phyloP scores from a whole-genome alignment of 257 asterid species.

The Galeopsis tetrahit region DNA sequence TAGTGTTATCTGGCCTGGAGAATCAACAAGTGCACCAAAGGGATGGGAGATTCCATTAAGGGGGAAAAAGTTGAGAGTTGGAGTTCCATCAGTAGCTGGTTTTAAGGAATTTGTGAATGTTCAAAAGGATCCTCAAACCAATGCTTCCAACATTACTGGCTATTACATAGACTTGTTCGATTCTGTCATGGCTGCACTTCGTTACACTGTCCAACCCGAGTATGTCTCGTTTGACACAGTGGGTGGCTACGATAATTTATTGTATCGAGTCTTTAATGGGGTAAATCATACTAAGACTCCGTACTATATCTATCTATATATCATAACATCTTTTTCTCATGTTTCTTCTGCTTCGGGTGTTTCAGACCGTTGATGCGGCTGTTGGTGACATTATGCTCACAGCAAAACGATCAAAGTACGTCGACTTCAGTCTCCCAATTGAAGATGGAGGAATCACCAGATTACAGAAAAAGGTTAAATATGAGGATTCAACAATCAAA shows the following conservation, averaged over 20 bases:
- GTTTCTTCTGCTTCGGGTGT: constrained; percentile 45
- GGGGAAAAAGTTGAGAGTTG: constrained; percentile 48
- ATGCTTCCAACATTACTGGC: constrained; percentile 38
- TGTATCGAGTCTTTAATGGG: constrained; percentile 28
- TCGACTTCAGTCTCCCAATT: constrained; percentile 51
- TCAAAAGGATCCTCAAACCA: constrained; percentile 39
- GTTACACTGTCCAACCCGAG: constrained; percentile 42
- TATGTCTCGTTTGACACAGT: constrained; percentile 32
- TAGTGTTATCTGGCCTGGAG: constrained; percentile 54
- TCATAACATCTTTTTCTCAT: not conserved
- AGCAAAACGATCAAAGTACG: constrained; percentile 40
- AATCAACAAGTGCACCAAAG: constrained; percentile 39
- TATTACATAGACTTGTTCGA: constrained; percentile 43
- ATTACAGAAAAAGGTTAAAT: constrained; percentile 27
- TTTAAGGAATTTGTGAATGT: constrained; percentile 39
- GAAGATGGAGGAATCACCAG: constrained; percentile 43
- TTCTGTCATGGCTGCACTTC: constrained; percentile 42
- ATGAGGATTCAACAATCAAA: constrained; percentile 8
- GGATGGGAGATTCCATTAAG: constrained; percentile 56
- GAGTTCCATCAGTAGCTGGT: constrained; percentile 45
- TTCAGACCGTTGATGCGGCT: constrained; percentile 41
- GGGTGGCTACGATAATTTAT: constrained; percentile 17
- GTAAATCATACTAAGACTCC: constrained; percentile 20
- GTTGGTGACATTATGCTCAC: constrained; percentile 53
- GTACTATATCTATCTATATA: not conserved